phyloP scores from a whole-genome alignment of 2,329 filamentous ascomycete species.

The Bipolaris oryzae region DNA sequence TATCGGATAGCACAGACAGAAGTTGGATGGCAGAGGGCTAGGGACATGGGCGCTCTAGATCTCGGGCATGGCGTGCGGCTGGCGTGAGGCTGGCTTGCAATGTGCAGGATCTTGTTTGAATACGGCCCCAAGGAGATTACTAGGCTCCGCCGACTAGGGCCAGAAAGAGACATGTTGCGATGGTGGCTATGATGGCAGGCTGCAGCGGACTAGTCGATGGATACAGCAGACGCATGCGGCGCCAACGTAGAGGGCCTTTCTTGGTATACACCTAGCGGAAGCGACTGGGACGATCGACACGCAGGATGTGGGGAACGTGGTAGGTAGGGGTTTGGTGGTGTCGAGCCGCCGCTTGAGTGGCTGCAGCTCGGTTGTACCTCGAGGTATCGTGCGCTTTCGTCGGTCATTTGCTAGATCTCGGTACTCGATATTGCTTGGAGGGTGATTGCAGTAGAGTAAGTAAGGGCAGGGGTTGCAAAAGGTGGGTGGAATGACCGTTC shows the following conservation, averaged over 20 bases:
- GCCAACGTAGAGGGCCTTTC: constrained; percentile 22
- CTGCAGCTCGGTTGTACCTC: constrained; percentile 31
- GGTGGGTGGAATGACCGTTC: constrained; percentile 30
- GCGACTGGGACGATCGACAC: constrained; percentile 36
- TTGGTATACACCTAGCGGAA: constrained; percentile 26
- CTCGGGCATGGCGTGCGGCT: constrained; percentile 21
- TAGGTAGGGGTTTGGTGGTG: constrained; percentile 20
- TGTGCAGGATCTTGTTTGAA: constrained; percentile 21
- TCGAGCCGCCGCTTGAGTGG: constrained; percentile 22
- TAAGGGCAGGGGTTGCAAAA: constrained; percentile 24
- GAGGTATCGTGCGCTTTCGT: constrained; percentile 28
- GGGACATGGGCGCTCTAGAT: constrained; percentile 13
- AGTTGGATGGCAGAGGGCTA: not conserved
- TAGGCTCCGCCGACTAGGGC: constrained; percentile 24
- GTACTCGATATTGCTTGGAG: constrained; percentile 22
- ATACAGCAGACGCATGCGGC: constrained; percentile 20
- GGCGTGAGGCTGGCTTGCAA: constrained; percentile 30
- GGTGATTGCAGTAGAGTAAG: constrained; percentile 22
- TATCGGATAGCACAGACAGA: constrained; percentile 14
- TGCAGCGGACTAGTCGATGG: constrained; percentile 10
- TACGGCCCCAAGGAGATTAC: constrained; percentile 12
- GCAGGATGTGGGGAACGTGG: constrained; percentile 40
- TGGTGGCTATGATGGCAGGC: constrained; percentile 26
- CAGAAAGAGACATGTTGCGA: constrained; percentile 22
- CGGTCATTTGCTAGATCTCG: constrained; percentile 29